Percentiles rank a stretch among this genome's conserved stretches.
These are phyloP conservation scores for Nemophila menziesii DNA, from an alignment of 257 asterid genomes.

Conservation along the genomic window DNA sequence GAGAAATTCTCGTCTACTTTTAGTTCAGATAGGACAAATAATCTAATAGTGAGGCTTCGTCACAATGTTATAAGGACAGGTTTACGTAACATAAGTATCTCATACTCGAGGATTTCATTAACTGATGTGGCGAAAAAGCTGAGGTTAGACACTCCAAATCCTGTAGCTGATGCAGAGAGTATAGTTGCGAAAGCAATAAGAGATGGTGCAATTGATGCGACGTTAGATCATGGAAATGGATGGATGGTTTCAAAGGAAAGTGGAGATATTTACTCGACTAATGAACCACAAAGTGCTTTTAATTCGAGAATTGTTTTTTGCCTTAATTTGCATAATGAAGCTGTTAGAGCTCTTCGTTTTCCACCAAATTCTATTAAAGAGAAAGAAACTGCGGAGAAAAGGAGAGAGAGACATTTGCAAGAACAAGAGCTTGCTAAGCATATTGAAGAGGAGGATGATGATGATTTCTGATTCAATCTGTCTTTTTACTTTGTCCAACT, in stretches of 20 bases:
- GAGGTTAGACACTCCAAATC: conserved; percentile 68
- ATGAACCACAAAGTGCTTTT: conserved; percentile 76
- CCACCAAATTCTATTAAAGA: conserved; percentile 86
- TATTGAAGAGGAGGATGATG: conserved; percentile 91
- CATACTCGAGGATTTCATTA: conserved; percentile 73
- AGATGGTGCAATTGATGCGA: conserved; percentile 89
- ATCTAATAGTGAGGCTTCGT: conserved; percentile 73
- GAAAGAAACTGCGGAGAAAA: conserved; percentile 89
- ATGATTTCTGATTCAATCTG: conserved; percentile 37
- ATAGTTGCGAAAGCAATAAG: conserved; percentile 76
- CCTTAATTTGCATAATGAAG: conserved; percentile 85
- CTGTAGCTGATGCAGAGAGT: conserved; percentile 87
- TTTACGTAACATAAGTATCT: conserved; percentile 74
- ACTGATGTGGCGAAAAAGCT: conserved; percentile 71
- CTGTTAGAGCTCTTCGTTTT: conserved; percentile 74
- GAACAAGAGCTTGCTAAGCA: conserved; percentile 95
- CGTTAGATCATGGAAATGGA: conserved; percentile 59
- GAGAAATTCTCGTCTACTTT: conserved; percentile 71
- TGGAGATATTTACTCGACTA: conserved; percentile 86
- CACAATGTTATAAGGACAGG: conserved; percentile 91
- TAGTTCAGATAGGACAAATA: conserved; percentile 63
- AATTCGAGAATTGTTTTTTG: conserved; percentile 85
- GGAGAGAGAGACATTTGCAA: conserved; percentile 79
- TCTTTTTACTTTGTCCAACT: neutral
- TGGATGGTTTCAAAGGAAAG: conserved; percentile 86